phyloP scores from a whole-genome alignment of 306 rosid genomes.

The Cucurbita moschata region DNA sequence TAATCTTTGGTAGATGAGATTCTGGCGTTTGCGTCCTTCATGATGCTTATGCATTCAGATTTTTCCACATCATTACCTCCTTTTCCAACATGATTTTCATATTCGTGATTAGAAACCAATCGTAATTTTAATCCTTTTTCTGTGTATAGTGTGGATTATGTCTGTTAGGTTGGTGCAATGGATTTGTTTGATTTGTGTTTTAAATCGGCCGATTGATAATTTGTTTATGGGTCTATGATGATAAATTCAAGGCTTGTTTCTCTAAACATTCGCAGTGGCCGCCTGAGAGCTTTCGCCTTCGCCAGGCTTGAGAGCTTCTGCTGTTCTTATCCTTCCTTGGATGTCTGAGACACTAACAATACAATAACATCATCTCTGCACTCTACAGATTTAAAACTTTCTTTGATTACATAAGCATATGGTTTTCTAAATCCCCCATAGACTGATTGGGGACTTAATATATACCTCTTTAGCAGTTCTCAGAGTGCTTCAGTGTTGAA shows the following conservation, averaged over 20 bases:
- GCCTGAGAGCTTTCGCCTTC: not conserved
- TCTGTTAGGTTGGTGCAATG: too few relatives aligned
- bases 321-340: not conserved
- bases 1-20: slow-evolving; percentile 36
- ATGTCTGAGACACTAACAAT: not conserved
- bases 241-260: not conserved
- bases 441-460: too few relatives aligned
- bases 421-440: not conserved
- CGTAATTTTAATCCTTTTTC: too few relatives aligned
- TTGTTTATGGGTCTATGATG: not conserved
- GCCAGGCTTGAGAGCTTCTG: not conserved
- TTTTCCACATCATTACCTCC: slow-evolving; percentile 19
- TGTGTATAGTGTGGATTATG: too few relatives aligned
- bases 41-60: slow-evolving; percentile 55
- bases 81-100: too few relatives aligned
- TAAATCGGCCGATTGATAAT: too few relatives aligned
- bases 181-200: too few relatives aligned
- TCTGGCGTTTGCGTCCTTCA: slow-evolving; percentile 32
- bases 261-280: not conserved
- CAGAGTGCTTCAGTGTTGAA: too few relatives aligned
- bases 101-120: too few relatives aligned
- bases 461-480: too few relatives aligned
- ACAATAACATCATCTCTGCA: not conserved
- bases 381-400: too few relatives aligned
- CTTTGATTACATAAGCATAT: too few relatives aligned